Base-by-base conservation (phyloP, 1,284 basidiomycete genomes). In the Termitomyces sp. region DNA sequence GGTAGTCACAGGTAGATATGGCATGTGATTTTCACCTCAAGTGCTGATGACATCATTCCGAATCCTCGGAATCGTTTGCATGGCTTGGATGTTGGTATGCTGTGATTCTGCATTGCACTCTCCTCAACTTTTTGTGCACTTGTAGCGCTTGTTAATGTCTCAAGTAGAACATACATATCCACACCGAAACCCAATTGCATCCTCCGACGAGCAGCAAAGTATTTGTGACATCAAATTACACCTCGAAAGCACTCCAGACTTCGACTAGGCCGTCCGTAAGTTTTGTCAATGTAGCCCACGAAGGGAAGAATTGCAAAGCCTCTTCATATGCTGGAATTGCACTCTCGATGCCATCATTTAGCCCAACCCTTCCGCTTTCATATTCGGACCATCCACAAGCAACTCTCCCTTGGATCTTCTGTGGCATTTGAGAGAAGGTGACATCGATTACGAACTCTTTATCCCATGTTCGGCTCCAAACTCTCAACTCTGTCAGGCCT, bases 401-500 rank as follows among this genome's bases (percentile, higher is more conserved):
- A 34, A 84, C 74, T 1, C 76, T 69, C 13, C 86, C 88, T 28
- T 61, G 66, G 38, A 79, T 61, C 43, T 60, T 62, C 28, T 59
- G 67, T 55, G 58, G 50, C 58, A 54, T 48, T 4, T 56, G 56
- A 19, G 30, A 62, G 44, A 61, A 60, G 38, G 72, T 69, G 31
- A 81, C 67, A 57, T 81, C 76, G 19, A 86, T 79, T 30, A 72
- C 73, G 56, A 87, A 86, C 57, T 65, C 68, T 56, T 73, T 73
- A 11, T 74, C 81, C 81, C 87, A 90, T n/a, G 72, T 75, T 26
- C 88, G 74, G 53, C 81, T 85, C 85, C 84, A 91, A 13, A 91
- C 67, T 44, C 75, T 65, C 47, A 87, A 49, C 60, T 78, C 72
- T 30, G 62, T 64, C 34, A 81, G 48, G 0, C 78, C 81, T 5